These are phyloP conservation scores for Rosa hybrid DNA, from an alignment of 331 rosid genomes.

Conservation along the genomic window DNA sequence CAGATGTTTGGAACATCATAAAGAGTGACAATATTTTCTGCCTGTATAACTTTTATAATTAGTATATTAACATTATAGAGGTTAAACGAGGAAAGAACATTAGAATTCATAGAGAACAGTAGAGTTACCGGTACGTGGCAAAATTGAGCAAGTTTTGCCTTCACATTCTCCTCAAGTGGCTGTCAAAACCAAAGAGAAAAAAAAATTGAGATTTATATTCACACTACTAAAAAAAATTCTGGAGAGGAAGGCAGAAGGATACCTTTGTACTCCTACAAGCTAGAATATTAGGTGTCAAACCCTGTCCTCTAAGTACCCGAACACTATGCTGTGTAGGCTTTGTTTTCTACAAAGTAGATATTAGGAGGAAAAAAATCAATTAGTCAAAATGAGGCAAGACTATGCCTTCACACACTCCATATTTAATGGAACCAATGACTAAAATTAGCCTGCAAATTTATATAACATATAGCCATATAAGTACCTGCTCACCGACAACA, in stretches of 20 bases:
- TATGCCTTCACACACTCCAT: conserved; percentile 5
- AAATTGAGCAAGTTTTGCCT: conserved; percentile 75
- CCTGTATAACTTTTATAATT: conserved; percentile 44
- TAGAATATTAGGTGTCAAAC: conserved; percentile 77
- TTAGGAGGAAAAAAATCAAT: background rate
- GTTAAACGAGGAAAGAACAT: conserved; percentile 17
- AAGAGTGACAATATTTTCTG: conserved; percentile 62
- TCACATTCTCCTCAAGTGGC: conserved; percentile 69
- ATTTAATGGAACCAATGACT: conserved; percentile 1
- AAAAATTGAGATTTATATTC: background rate
- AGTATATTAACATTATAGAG: background rate
- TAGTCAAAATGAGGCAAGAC: conserved; percentile 13
- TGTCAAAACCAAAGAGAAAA: conserved; percentile 28
- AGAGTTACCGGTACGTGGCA: conserved; percentile 83
- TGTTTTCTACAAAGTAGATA: conserved; percentile 63
- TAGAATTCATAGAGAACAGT: conserved; percentile 3
- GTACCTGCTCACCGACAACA: conserved; percentile 93
- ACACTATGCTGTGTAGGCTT: conserved; percentile 95
- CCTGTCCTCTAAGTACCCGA: conserved; percentile 82
- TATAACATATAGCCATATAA: conserved; percentile 7
- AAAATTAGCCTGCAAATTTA: background rate
- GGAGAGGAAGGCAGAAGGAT: conserved; percentile 14
- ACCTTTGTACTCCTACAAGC: conserved; percentile 91
- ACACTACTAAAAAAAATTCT: background rate
- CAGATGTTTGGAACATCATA: conserved; percentile 87